Percentiles rank a stretch among this genome's conserved stretches.
Evolutionary conservation across 1,284 basidiomycete species (phyloP).

Genomic region (Naganishia cerealis): DNA sequence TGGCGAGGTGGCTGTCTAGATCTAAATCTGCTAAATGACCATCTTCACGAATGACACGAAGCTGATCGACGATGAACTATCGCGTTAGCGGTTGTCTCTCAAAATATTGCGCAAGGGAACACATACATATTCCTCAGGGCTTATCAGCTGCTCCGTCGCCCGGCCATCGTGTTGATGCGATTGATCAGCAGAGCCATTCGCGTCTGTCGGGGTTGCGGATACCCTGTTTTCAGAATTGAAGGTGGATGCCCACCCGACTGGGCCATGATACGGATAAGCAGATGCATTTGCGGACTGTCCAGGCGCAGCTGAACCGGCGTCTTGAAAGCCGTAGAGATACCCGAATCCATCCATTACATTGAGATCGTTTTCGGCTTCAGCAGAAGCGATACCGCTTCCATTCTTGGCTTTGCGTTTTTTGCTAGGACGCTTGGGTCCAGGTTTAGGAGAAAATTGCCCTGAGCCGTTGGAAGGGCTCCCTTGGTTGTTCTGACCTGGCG

Average conservation of each 20-base stretch:
- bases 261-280: conserved; percentile 11
- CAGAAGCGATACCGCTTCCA: conserved; percentile 19
- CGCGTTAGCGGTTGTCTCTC: not conserved
- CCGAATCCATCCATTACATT: conserved; percentile 26
- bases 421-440: conserved; percentile 1
- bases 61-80: not conserved
- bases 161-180: not conserved
- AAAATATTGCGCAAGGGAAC: no score
- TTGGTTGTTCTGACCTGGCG: not conserved
- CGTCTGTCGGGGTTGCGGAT: conserved; percentile 3
- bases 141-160: conserved; percentile 14
- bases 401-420: conserved; percentile 27
- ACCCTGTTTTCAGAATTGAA: not conserved
- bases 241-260: conserved; percentile 9
- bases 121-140: conserved; percentile 29
- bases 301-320: not conserved
- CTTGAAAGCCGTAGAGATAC: conserved; percentile 21
- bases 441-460: conserved; percentile 7
- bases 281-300: not conserved
- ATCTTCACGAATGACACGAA: conserved; percentile 23
- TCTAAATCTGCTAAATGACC: conserved; percentile 25
- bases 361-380: conserved; percentile 23
- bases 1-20: conserved; percentile 13
- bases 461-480: not conserved
- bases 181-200: not conserved